Percentiles rank a stretch among this genome's conserved stretches.
Evolutionary conservation across 2,329 filamentous ascomycete species (phyloP).

Genomic region (Aotearoamyces nothofagi): DNA sequence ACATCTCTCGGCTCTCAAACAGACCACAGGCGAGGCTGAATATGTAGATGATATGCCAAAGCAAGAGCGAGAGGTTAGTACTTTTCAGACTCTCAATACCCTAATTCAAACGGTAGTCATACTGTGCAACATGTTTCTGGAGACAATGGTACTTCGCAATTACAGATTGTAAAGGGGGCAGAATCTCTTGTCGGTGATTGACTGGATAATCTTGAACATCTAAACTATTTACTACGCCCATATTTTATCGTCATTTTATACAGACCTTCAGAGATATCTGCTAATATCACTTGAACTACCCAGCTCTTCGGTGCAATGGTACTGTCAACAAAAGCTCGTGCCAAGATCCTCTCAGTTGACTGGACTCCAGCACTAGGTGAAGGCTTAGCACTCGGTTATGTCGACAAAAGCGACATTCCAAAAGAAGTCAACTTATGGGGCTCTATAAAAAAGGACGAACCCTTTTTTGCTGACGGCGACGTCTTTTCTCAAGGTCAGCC

Average conservation of each 20-base stretch:
- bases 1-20: conserved; percentile 80
- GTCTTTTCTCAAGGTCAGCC: conserved; percentile 84
- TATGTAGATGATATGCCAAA: conserved; percentile 89
- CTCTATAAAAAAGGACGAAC: conserved; percentile 54
- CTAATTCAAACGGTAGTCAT: no score
- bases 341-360: conserved; percentile 67
- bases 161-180: no score
- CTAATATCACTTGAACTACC: no score
- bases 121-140: no score
- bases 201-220: no score
- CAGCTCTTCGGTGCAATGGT: conserved; percentile 74
- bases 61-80: conserved; percentile 75
- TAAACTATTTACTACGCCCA: no score
- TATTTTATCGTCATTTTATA: no score
- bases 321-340: conserved; percentile 73
- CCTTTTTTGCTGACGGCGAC: conserved; percentile 80
- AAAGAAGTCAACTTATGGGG: conserved; percentile 80
- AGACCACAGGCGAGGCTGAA: conserved; percentile 82
- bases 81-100: no score
- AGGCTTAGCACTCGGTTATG: conserved; percentile 62
- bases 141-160: no score
- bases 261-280: no score
- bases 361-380: conserved; percentile 46
- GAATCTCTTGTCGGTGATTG: no score
- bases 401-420: conserved; percentile 68